Conservation (phyloP, 2,329 filamentous ascomycete genomes). For the Epichloe sp. region DNA sequence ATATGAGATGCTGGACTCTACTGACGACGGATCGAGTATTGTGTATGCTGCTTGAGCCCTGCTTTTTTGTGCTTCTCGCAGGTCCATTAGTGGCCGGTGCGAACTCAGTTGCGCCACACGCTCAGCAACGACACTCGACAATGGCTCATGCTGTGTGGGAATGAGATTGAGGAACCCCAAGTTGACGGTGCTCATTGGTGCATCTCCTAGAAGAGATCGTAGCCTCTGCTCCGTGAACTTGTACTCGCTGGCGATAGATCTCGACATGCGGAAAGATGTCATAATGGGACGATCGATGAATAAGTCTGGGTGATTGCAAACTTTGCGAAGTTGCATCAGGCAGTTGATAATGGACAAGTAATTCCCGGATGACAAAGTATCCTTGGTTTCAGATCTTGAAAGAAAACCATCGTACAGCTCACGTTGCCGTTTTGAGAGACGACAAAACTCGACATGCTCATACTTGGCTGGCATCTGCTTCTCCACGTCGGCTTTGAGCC, state of each 20-base stretch:
- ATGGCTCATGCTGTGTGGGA: constrained; percentile 54
- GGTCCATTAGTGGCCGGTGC: constrained; percentile 53
- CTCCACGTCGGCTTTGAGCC: constrained; percentile 92
- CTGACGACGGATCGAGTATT: constrained; percentile 50
- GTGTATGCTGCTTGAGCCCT: constrained; percentile 43
- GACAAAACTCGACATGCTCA: constrained; percentile 92
- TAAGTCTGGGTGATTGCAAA: constrained; percentile 95
- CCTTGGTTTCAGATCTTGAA: constrained; percentile 75
- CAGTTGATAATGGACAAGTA: constrained; percentile 98
- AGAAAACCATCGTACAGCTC: constrained; percentile 96
- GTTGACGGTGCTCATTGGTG: constrained; percentile 52
- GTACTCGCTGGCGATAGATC: constrained; percentile 62
- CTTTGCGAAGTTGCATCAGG: constrained; percentile 91
- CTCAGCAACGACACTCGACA: constrained; percentile 41
- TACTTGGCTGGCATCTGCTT: constrained; percentile 99
- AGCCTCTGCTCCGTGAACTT: constrained; percentile 60
- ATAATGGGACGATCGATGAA: constrained; percentile 95
- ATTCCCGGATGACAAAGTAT: constrained; percentile 82
- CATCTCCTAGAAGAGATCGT: constrained; percentile 46
- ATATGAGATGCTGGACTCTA: constrained; percentile 56
- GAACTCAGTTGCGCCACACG: constrained; percentile 55
- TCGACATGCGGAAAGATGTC: constrained; percentile 87
- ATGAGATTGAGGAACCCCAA: constrained; percentile 69
- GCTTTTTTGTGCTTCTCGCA: constrained; percentile 57
- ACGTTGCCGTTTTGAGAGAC: constrained; percentile 85